Percentiles rank a stretch among this genome's conserved stretches.
phyloP scores from a whole-genome alignment of 1,139 yeast species.

The Geotrichum restrictum region DNA sequence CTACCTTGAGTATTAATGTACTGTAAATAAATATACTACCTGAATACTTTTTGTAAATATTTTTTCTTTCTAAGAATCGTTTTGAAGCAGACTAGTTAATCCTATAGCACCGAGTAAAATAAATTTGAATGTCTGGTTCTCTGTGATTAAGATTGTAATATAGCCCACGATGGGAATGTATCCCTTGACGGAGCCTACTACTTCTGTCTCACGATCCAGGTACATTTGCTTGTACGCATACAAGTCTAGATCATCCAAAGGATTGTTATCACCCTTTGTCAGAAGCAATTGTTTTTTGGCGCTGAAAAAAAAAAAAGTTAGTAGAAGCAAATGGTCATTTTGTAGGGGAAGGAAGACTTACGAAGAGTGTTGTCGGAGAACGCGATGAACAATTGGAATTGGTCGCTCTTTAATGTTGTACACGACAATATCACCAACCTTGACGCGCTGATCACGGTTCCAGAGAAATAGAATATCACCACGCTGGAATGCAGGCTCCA shows the following conservation, averaged over 20 bases:
- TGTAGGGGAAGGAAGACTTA: slow-evolving; percentile 26
- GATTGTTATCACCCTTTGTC: slow-evolving; percentile 96
- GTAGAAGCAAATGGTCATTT: slow-evolving; percentile 23
- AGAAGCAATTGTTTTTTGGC: slow-evolving; percentile 62
- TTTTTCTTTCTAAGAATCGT: slow-evolving; percentile 32
- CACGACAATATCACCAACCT: slow-evolving; percentile 96
- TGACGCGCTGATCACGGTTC: slow-evolving; percentile 67
- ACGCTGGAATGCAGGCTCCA: slow-evolving; percentile 99
- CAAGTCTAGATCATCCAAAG: slow-evolving; percentile 81
- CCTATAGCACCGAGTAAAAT: slow-evolving; percentile 67
- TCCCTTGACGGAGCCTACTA: slow-evolving; percentile 86
- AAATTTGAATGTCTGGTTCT: slow-evolving; percentile 71
- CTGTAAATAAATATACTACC: background rate
- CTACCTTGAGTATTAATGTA: slow-evolving; percentile 28
- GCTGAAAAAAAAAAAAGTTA: slow-evolving; percentile 29
- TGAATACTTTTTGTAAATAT: background rate
- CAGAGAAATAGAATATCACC: slow-evolving; percentile 90
- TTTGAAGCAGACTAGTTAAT: slow-evolving; percentile 40
- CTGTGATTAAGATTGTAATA: slow-evolving; percentile 87
- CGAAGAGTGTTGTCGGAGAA: slow-evolving; percentile 67
- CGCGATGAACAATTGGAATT: slow-evolving; percentile 95
- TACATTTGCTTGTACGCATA: slow-evolving; percentile 76
- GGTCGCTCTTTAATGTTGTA: slow-evolving; percentile 75
- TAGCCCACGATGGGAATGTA: slow-evolving; percentile 92
- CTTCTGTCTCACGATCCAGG: slow-evolving; percentile 68